Conservation (phyloP, 192 early-diverging fungal genomes). For the Ambispora gerdemannii region DNA sequence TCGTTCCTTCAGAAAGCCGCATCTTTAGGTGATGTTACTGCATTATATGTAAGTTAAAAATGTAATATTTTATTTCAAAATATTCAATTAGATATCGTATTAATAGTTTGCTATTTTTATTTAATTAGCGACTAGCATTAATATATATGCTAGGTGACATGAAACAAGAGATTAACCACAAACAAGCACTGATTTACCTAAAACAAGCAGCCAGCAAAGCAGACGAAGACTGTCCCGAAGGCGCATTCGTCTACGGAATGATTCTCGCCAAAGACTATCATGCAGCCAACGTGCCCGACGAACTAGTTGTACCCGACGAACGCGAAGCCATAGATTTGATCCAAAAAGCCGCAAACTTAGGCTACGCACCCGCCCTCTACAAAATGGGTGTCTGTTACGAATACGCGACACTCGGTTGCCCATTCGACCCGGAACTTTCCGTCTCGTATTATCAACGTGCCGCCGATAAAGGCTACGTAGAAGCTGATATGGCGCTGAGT, state of each 20-base stretch:
- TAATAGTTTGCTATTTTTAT: background rate
- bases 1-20: slow-evolving; percentile 71
- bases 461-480: slow-evolving; percentile 68
- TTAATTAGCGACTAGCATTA: slow-evolving; percentile 66
- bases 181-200: slow-evolving; percentile 80
- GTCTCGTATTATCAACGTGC: slow-evolving; percentile 80
- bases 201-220: slow-evolving; percentile 75
- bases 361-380: slow-evolving; percentile 69
- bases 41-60: slow-evolving; percentile 56
- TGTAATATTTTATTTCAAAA: slow-evolving; percentile 7
- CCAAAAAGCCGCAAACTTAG: slow-evolving; percentile 68
- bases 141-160: slow-evolving; percentile 73
- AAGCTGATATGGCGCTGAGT: slow-evolving; percentile 85
- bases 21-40: slow-evolving; percentile 57
- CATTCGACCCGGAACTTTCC: slow-evolving; percentile 61
- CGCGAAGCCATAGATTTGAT: slow-evolving; percentile 73
- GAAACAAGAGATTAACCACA: slow-evolving; percentile 61
- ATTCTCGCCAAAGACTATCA: slow-evolving; percentile 74
- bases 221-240: slow-evolving; percentile 62
- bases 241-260: slow-evolving; percentile 72
- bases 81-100: background rate
- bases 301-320: slow-evolving; percentile 67
- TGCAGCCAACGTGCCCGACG: slow-evolving; percentile 52
- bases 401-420: slow-evolving; percentile 68
- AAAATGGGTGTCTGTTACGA: slow-evolving; percentile 80